Conservation (phyloP, 2,329 filamentous ascomycete genomes). For the Epichloe gansuensis region DNA sequence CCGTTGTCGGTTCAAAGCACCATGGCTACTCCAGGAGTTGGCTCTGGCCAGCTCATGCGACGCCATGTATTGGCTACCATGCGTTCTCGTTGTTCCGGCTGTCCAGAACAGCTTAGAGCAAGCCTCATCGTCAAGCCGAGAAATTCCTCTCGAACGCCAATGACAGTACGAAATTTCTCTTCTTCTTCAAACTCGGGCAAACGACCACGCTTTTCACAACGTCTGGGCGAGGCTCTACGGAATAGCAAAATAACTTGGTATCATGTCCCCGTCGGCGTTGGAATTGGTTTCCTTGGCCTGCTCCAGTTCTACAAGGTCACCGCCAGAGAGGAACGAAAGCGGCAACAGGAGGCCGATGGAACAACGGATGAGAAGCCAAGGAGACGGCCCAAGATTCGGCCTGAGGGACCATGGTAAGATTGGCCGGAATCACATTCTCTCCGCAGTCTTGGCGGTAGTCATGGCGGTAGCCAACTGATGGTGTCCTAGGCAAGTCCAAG, state of each 20-base stretch:
- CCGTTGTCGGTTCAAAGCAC: constrained; percentile 7
- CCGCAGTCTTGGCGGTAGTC: background rate
- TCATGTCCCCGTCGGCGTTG: constrained; percentile 76
- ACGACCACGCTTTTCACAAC: constrained; percentile 38
- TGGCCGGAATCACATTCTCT: background rate
- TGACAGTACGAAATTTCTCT: constrained; percentile 18
- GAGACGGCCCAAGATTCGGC: constrained; percentile 53
- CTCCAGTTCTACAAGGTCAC: constrained; percentile 74
- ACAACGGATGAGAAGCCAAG: constrained; percentile 32
- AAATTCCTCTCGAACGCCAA: constrained; percentile 14
- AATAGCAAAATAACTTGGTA: constrained; percentile 67
- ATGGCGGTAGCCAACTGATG: background rate
- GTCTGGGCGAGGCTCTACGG: constrained; percentile 36
- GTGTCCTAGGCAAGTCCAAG: constrained; percentile 60
- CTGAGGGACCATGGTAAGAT: constrained; percentile 68
- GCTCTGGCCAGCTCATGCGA: constrained; percentile 21
- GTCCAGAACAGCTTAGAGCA: constrained; percentile 10
- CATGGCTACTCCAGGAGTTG: constrained; percentile 23
- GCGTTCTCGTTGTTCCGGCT: constrained; percentile 18
- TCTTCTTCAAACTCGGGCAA: constrained; percentile 26
- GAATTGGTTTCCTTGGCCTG: constrained; percentile 71
- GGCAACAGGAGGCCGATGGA: constrained; percentile 30
- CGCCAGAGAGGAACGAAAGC: constrained; percentile 39
- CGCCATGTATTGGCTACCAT: constrained; percentile 19
- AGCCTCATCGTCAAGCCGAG: constrained; percentile 8